These are phyloP conservation scores for Lathyrus sativus DNA, from an alignment of 306 rosid genomes.

Conservation along the genomic window DNA sequence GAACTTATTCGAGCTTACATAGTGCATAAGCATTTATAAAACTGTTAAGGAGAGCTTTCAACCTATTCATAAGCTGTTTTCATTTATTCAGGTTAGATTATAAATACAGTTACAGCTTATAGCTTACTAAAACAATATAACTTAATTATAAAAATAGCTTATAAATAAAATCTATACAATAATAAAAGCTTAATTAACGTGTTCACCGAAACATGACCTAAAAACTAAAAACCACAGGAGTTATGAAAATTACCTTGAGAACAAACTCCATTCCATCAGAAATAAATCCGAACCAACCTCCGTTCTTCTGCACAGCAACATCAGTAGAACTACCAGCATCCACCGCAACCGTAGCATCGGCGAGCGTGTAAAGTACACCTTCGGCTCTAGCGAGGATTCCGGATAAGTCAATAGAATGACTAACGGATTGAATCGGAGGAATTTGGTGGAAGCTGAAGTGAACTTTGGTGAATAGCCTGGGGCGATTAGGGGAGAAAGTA, in stretches of 20 bases:
- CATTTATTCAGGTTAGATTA: too few relatives aligned
- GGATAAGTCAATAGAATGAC: slow-evolving; percentile 48
- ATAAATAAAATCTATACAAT: not conserved
- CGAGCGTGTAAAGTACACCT: slow-evolving; percentile 82
- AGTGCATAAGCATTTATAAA: not conserved
- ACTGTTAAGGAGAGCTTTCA: not conserved
- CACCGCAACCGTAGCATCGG: slow-evolving; percentile 75
- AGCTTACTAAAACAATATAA: not conserved
- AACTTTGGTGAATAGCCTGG: slow-evolving; percentile 59
- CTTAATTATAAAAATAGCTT: not conserved
- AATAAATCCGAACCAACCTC: slow-evolving; percentile 95
- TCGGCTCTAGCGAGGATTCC: slow-evolving; percentile 59
- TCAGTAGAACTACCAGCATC: slow-evolving; percentile 57
- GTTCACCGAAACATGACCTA: not conserved
- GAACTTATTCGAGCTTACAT: not conserved
- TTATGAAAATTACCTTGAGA: slow-evolving; percentile 63
- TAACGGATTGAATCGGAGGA: slow-evolving; percentile 63
- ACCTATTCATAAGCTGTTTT: too few relatives aligned
- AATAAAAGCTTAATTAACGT: too few relatives aligned
- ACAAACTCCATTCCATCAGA: slow-evolving; percentile 89
- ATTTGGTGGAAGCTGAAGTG: slow-evolving; percentile 78
- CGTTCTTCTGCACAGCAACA: slow-evolving; percentile 66
- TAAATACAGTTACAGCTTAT: not conserved
- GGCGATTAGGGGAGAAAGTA: slow-evolving; percentile 56
- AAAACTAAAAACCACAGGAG: not conserved